A percentile compares a stretch with the other conserved stretches of the same genome.
These are phyloP conservation scores for Pilatotrama ljubarskyi DNA, from an alignment of 768 basidiomycete genomes.

Conservation along the genomic window DNA sequence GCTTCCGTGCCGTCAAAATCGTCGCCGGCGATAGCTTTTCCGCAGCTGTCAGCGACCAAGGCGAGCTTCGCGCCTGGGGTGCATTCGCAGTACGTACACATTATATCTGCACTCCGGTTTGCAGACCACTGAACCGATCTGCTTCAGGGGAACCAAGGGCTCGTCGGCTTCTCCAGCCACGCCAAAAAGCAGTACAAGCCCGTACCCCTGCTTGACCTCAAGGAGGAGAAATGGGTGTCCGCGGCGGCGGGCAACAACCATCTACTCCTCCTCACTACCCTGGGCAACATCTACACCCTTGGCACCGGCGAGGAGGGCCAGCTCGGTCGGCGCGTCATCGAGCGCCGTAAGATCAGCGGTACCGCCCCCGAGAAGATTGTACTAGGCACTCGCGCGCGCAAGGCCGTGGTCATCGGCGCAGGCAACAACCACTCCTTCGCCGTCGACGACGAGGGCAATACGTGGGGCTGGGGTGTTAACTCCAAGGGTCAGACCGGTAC, in stretches of 20 bases:
- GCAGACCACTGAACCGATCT: neutral
- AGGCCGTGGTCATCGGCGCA: slow-evolving; percentile 71
- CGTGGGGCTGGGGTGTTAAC: slow-evolving; percentile 98
- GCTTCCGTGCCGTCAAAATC: slow-evolving; percentile 81
- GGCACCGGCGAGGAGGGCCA: slow-evolving; percentile 91
- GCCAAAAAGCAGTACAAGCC: slow-evolving; percentile 69
- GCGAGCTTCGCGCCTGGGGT: slow-evolving; percentile 85
- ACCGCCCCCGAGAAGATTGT: slow-evolving; percentile 85
- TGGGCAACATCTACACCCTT: slow-evolving; percentile 86
- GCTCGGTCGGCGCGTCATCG: slow-evolving; percentile 87
- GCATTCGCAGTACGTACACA: slow-evolving; percentile 73
- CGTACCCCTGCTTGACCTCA: slow-evolving; percentile 56
- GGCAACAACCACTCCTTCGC: slow-evolving; percentile 91
- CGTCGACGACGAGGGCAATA: slow-evolving; percentile 75
- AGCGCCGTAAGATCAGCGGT: slow-evolving; percentile 85
- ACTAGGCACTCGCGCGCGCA: slow-evolving; percentile 65
- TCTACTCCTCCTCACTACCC: slow-evolving; percentile 83
- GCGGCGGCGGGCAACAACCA: slow-evolving; percentile 88
- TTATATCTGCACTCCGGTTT: neutral
- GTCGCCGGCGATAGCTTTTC: slow-evolving; percentile 88
- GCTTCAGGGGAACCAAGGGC: slow-evolving; percentile 68
- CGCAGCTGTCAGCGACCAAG: slow-evolving; percentile 77
- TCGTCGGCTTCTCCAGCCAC: slow-evolving; percentile 79
- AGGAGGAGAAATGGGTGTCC: slow-evolving; percentile 69
- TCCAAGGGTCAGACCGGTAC: slow-evolving; percentile 84